Conservation (phyloP, 2,329 filamentous ascomycete genomes). For the Sporothrix phasma region DNA sequence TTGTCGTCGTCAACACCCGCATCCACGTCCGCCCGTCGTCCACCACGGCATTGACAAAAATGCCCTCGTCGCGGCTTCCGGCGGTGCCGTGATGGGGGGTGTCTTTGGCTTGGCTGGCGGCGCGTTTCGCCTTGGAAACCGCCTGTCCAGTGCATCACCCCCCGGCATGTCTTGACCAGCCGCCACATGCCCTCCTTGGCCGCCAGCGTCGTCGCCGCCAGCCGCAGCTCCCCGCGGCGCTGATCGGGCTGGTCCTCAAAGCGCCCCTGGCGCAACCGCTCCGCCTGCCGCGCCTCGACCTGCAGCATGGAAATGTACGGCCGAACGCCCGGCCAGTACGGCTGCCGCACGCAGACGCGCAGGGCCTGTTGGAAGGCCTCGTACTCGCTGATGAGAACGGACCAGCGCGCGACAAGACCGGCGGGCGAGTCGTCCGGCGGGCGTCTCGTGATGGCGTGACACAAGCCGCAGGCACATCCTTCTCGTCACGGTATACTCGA, state of each 20-base stretch:
- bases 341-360: slow-evolving; percentile 7
- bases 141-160: slow-evolving; percentile 24
- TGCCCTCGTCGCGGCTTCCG: slow-evolving; percentile 11
- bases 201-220: slow-evolving; percentile 15
- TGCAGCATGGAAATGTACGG: slow-evolving; percentile 15
- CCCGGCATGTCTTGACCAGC: slow-evolving; percentile 24
- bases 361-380: slow-evolving; percentile 15
- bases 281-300: slow-evolving; percentile 9
- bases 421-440: not conserved
- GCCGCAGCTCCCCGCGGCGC: not conserved
- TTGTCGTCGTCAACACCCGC: slow-evolving; percentile 26
- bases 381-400: slow-evolving; percentile 15
- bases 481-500: not conserved
- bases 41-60: slow-evolving; percentile 26
- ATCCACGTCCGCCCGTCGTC: slow-evolving; percentile 28
- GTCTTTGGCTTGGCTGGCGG: not conserved
- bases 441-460: not conserved
- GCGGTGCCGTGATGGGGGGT: not conserved
- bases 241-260: not conserved
- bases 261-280: not conserved
- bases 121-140: slow-evolving; percentile 16
- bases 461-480: not conserved
- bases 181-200: slow-evolving; percentile 22
- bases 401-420: slow-evolving; percentile 12
- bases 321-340: slow-evolving; percentile 18